Evolutionary conservation across 345 rosid species (phyloP), one percentile per base, ranked within the genome.

Genomic region (Turnera subulata): DNA sequence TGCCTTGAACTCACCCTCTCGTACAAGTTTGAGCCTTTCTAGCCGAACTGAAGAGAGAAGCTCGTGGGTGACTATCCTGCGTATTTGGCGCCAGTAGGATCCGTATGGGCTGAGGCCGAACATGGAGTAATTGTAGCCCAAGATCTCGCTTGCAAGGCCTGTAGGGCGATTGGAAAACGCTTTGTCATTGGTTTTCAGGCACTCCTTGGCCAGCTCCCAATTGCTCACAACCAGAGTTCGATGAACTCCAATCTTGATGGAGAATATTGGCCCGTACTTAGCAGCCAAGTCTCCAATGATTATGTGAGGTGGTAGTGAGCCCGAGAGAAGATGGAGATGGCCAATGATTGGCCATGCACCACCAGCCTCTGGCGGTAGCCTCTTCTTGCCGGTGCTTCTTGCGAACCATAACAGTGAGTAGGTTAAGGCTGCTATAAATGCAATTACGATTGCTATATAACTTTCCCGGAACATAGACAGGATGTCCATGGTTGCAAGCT

Each of bases 321-420:
- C 80, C 48, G 62, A 49, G 11, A 80, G 52, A 38, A 66, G 78
- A 33, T 38, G 78, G 43, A 80, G 78, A 48, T 77, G 82, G 21
- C 85, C 80, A 13, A 75, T 42, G 7, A 74, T 2, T 1, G 82
- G 80, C 80, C 78, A 69, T 2, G 66, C 53, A 0, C 78, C 61
- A 0, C 55, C 50, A 9, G 78, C 78, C 23, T 59, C 19, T 40
- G 70, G 70, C 0, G 53, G 22, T 21, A 24, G 32, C 25, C 13
- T 65, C 10, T 29, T 57, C 25, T 56, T 65, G 16, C 23, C 2
- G 6, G 10, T 21, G 32, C 18, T 21, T 60, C 35, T 10, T 20
- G 43, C 15, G 37, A 43, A 1, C 45, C 45, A 40, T 10, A 40
- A 6, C 42, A 26, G 46, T 43, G 0, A 56, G 15, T 11, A 15